A percentile compares a stretch with the other conserved stretches of the same genome.
Evolutionary conservation across 148 eudicot species (phyloP).

Genomic region (Pouteria glomerata): DNA sequence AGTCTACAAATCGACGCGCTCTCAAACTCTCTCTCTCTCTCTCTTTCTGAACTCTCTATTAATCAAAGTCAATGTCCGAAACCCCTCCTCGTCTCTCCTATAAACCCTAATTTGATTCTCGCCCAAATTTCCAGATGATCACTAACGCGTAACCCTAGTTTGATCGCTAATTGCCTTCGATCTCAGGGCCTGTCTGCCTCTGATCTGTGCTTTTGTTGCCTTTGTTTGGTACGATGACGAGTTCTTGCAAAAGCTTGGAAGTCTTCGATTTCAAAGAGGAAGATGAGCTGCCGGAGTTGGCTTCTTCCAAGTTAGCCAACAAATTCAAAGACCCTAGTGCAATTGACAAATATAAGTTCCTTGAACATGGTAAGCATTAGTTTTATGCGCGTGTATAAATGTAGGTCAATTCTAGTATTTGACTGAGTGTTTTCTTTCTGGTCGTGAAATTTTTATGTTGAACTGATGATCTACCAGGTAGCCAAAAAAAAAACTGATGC

Average conservation of each 20-base stretch:
- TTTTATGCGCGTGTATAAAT: too few species aligned
- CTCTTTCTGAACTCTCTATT: too few species aligned
- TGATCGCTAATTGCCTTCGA: background rate
- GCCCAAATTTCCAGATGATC: background rate
- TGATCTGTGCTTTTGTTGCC: background rate
- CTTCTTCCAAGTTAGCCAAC: slow-evolving; percentile 5
- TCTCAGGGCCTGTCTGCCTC: too few species aligned
- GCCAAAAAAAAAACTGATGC: slow-evolving; percentile 9
- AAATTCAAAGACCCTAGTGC: slow-evolving; percentile 33
- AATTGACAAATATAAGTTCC: slow-evolving; percentile 26
- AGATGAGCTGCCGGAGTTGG: slow-evolving; percentile 25
- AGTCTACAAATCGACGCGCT: too few species aligned
- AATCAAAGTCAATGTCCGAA: too few species aligned
- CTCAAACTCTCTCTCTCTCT: too few species aligned
- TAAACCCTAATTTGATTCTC: slow-evolving; percentile 10
- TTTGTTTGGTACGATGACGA: slow-evolving; percentile 13
- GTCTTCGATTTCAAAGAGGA: slow-evolving; percentile 53
- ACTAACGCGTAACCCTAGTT: background rate
- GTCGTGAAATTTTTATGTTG: too few species aligned
- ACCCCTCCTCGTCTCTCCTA: background rate
- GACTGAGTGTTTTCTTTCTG: slow-evolving; percentile 13
- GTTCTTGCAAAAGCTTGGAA: slow-evolving; percentile 19
- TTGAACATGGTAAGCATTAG: too few species aligned
- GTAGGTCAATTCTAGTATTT: too few species aligned
- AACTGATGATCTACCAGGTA: too few species aligned